Base-by-base conservation (phyloP, 805 yeast species). In the Starmerella scarabaei region DNA sequence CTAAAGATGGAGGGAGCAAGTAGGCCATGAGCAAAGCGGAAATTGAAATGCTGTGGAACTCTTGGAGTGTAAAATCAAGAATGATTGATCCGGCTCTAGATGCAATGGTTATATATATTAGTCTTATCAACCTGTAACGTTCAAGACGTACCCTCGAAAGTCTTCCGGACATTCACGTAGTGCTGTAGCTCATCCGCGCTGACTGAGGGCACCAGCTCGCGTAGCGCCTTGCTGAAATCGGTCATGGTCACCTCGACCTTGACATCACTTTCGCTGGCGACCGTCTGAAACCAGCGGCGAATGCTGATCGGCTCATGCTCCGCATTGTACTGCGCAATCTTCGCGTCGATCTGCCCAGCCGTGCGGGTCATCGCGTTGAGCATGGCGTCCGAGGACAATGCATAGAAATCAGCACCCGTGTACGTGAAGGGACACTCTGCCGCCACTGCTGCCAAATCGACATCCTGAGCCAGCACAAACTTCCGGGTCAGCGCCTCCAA, bases 391-490 rank as follows among this genome's bases (percentile, higher is more conserved):
- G 94, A 80, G 56, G 96, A 84, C 43, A 91, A 64, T 0, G 97
- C 98, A 60, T 91, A 91, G 61, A 91, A 88, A 59, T 91, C 98
- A 3, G 98, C 98, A 48, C 98, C 98, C 0, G 98, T 88, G 56
- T 75, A 86, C n/a, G 83, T 84, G 56, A 76, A 84, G 0, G 94
- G 81, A 61, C 96, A 85, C 5, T 62, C 59, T 15, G 69, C 67
- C 0, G 94, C 88, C 20, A 91, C 61, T 5, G 54, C 53, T 2
- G 54, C 51, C 42, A 86, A 61, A 41, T 78, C 68, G 3, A 86
- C 82, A 18, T 72, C 69, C 2, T 67, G 64, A 40, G 67, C 71
- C 11, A 88, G 57, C 37, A 65, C 66, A 49, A 63, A 63, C 59
- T 88, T 86, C 45, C 96, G 65, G 0, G 96, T 85, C 40, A 91